These are phyloP conservation scores for Neofusicoccum umdonicola DNA, from an alignment of 2,329 filamentous ascomycete genomes.

Conservation along the genomic window DNA sequence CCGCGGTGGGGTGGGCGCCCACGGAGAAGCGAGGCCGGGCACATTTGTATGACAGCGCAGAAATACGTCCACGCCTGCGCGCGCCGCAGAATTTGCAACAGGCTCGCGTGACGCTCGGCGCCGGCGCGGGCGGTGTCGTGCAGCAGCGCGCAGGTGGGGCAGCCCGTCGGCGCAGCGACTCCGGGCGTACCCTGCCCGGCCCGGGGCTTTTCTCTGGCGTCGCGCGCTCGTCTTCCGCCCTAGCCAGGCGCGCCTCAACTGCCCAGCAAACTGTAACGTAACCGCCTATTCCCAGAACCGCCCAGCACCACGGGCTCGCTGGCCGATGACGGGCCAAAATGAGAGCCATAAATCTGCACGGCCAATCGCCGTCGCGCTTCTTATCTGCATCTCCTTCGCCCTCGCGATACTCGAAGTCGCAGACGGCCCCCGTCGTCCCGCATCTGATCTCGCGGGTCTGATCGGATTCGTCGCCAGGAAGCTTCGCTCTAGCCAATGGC, in stretches of 20 bases:
- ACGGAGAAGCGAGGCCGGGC: conserved; percentile 6
- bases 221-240: neutral
- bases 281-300: conserved; percentile 8
- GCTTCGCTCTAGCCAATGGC: conserved; percentile 5
- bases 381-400: conserved; percentile 10
- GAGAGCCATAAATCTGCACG: conserved; percentile 6
- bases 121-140: conserved; percentile 4
- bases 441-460: conserved; percentile 17
- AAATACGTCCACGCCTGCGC: neutral
- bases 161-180: neutral
- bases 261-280: conserved; percentile 18
- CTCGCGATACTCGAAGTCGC: conserved; percentile 1
- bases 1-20: conserved; percentile 7
- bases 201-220: neutral
- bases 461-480: conserved; percentile 14
- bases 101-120: conserved; percentile 14
- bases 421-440: conserved; percentile 12
- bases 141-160: neutral
- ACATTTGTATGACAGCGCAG: conserved; percentile 14
- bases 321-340: conserved; percentile 18
- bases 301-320: conserved; percentile 2
- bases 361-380: conserved; percentile 11
- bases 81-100: conserved; percentile 6
- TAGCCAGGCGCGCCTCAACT: conserved; percentile 13
- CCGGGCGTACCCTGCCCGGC: neutral